Percentiles rank a stretch among this genome's conserved stretches.
Evolutionary conservation across 2,329 filamentous ascomycete species (phyloP).

Genomic region (Clonostachys byssicola): DNA sequence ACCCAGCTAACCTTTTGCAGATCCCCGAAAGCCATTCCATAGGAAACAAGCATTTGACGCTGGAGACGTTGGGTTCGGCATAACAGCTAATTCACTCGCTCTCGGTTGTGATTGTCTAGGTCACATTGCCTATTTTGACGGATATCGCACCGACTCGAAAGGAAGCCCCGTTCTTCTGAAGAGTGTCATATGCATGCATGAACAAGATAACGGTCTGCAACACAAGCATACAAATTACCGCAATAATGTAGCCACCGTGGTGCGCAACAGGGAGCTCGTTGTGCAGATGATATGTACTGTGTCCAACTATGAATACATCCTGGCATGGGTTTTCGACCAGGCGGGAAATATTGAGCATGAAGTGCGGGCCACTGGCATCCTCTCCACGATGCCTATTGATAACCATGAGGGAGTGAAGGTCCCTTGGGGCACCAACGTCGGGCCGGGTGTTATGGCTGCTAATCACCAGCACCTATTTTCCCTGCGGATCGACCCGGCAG

Average conservation of each 20-base stretch:
- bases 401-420: constrained; percentile 42
- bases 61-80: constrained; percentile 64
- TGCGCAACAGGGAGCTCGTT: constrained; percentile 57
- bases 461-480: constrained; percentile 70
- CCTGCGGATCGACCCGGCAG: constrained; percentile 59
- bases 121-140: constrained; percentile 61
- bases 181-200: constrained; percentile 64
- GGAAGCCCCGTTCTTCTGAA: constrained; percentile 48
- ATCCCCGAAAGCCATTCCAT: constrained; percentile 61
- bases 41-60: constrained; percentile 71
- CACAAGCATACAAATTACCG: constrained; percentile 71
- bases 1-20: constrained; percentile 17
- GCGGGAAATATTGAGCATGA: constrained; percentile 58
- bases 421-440: constrained; percentile 57
- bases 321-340: constrained; percentile 53
- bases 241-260: constrained; percentile 57
- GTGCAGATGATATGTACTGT: constrained; percentile 67
- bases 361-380: constrained; percentile 61
- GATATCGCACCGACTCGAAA: constrained; percentile 43
- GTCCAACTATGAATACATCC: constrained; percentile 65
- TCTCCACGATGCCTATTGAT: constrained; percentile 57
- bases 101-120: constrained; percentile 70
- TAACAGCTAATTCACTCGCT: constrained; percentile 62
- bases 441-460: constrained; percentile 59
- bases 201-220: constrained; percentile 65